phyloP scores from a whole-genome alignment of 371 early-diverging fungal genomes.

The Mortierella sp. region DNA sequence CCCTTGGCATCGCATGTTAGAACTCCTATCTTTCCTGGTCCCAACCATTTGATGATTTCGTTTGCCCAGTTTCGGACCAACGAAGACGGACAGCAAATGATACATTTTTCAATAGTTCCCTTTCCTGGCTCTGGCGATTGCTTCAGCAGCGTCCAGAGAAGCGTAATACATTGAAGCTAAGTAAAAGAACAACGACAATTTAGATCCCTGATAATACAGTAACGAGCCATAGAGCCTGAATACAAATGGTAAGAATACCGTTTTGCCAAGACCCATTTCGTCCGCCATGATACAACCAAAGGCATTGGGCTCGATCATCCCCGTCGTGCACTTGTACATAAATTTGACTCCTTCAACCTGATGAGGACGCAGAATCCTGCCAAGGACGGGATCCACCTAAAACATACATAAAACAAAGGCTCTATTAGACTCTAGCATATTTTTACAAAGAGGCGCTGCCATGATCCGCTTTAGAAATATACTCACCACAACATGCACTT shows the following conservation, averaged over 20 bases:
- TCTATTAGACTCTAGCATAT: neutral
- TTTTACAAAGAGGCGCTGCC: neutral
- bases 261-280: constrained; percentile 98
- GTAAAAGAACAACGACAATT: neutral
- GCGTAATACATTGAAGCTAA: constrained; percentile 87
- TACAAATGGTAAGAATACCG: constrained; percentile 58
- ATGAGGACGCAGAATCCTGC: constrained; percentile 91
- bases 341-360: constrained; percentile 96
- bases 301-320: constrained; percentile 58
- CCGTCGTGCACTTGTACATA: constrained; percentile 93
- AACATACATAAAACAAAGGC: constrained; percentile 33
- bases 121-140: constrained; percentile 92
- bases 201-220: too few relatives aligned
- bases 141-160: constrained; percentile 93
- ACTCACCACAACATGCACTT: constrained; percentile 70
- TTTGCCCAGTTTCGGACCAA: constrained; percentile 91
- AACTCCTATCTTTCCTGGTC: constrained; percentile 82
- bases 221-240: neutral
- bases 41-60: constrained; percentile 93
- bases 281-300: constrained; percentile 98
- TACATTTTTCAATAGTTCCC: constrained; percentile 91
- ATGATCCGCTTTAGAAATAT: constrained; percentile 4
- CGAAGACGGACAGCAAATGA: constrained; percentile 86
- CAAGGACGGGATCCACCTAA: constrained; percentile 84
- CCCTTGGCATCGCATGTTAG: constrained; percentile 89